These are phyloP conservation scores for Trametes cingulata DNA, from an alignment of 768 basidiomycete genomes.

Conservation along the genomic window DNA sequence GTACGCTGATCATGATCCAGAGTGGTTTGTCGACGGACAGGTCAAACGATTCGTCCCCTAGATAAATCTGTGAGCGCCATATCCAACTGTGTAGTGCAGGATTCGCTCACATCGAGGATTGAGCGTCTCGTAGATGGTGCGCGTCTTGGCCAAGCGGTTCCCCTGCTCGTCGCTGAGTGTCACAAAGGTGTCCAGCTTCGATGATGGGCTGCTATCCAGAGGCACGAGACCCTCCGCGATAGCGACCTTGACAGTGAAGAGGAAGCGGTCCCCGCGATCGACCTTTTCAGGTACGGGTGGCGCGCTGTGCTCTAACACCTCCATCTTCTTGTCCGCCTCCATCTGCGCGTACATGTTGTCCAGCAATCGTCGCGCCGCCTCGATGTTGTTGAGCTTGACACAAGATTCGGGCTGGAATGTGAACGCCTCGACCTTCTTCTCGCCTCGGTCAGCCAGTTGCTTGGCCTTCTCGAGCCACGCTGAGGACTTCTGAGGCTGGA, in stretches of 20 bases:
- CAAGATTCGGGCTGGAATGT: conserved; percentile 93
- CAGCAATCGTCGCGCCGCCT: conserved; percentile 84
- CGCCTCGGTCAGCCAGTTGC: conserved; percentile 70
- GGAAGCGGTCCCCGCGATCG: conserved; percentile 54
- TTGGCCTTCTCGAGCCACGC: conserved; percentile 88
- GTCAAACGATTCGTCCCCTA: conserved; percentile 98
- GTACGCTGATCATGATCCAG: conserved; percentile 96
- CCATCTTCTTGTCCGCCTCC: conserved; percentile 83
- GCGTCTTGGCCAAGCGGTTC: conserved; percentile 87
- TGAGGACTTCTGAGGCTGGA: conserved; percentile 83
- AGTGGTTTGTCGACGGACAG: conserved; percentile 90
- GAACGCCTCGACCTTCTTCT: conserved; percentile 94
- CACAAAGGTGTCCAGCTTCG: conserved; percentile 88
- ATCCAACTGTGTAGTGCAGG: too few species aligned
- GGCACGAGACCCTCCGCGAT: conserved; percentile 88
- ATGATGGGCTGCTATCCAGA: conserved; percentile 71
- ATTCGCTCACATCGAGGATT: conserved; percentile 80
- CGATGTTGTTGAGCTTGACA: conserved; percentile 97
- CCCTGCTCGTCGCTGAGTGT: conserved; percentile 94
- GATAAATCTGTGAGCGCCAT: neutral
- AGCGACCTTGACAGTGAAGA: conserved; percentile 93
- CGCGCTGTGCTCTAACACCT: conserved; percentile 52
- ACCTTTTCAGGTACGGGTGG: conserved; percentile 80
- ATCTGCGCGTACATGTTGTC: conserved; percentile 94
- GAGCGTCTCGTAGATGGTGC: conserved; percentile 90